phyloP scores from a whole-genome alignment of 1,139 yeast genomes.

The Candida glucosophila region DNA sequence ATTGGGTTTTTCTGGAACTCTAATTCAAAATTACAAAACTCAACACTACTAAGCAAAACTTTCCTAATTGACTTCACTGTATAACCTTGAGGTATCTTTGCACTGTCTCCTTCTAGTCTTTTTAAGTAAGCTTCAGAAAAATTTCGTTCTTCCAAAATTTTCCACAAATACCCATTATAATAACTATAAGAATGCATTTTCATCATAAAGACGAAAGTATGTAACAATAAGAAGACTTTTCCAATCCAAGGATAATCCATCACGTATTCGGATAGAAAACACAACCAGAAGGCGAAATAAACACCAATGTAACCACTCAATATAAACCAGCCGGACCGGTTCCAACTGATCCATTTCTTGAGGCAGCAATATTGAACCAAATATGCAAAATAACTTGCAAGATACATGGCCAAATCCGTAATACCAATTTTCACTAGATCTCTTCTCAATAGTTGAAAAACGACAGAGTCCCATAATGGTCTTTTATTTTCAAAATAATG shows the following conservation, averaged over 20 bases:
- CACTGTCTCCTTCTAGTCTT: constrained; percentile 12
- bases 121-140: constrained; percentile 30
- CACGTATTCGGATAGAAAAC: constrained; percentile 39
- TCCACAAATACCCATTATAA: constrained; percentile 85
- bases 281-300: constrained; percentile 41
- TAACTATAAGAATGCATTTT: constrained; percentile 87
- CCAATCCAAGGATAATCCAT: constrained; percentile 77
- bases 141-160: constrained; percentile 45
- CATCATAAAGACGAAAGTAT: constrained; percentile 81
- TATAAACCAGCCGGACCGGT: constrained; percentile 47
- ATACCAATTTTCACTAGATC: constrained; percentile 58
- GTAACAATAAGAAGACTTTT: constrained; percentile 70
- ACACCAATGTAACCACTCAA: constrained; percentile 49
- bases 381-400: constrained; percentile 48
- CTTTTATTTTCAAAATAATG: constrained; percentile 19
- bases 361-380: constrained; percentile 45
- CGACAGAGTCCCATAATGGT: constrained; percentile 36
- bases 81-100: constrained; percentile 12
- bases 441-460: constrained; percentile 39
- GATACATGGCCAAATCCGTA: constrained; percentile 65
- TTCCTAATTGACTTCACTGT: constrained; percentile 17
- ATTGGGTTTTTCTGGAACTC: constrained; percentile 34
- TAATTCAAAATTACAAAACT: constrained; percentile 59
- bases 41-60: constrained; percentile 37
- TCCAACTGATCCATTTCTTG: constrained; percentile 44